phyloP scores from a whole-genome alignment of 2,329 filamentous ascomycete species.

The Corniculantispora saksenae region DNA sequence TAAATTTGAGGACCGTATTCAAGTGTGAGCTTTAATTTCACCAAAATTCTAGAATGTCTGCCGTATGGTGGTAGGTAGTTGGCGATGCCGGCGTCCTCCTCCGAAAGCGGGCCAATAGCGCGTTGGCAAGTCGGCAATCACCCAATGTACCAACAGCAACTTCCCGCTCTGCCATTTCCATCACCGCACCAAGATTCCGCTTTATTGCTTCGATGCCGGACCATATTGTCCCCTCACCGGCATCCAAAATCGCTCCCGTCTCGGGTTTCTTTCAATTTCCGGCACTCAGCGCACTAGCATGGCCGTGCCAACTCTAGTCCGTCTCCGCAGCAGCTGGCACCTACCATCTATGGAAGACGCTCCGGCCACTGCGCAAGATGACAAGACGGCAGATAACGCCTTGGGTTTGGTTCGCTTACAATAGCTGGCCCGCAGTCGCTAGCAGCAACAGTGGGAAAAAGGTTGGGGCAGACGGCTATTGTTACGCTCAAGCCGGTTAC shows the following conservation, averaged over 20 bases:
- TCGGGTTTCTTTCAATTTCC: not conserved
- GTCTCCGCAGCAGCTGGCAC: slow-evolving; percentile 9
- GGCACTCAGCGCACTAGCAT: not conserved
- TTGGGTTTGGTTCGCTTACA: not conserved
- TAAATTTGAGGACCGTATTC: too few relatives aligned
- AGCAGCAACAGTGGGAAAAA: not conserved
- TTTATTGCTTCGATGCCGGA: not conserved
- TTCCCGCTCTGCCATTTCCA: too few relatives aligned
- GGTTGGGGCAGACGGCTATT: not conserved
- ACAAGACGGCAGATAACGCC: slow-evolving; percentile 2
- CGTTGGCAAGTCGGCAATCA: too few relatives aligned
- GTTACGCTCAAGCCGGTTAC: not conserved
- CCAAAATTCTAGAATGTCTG: too few relatives aligned
- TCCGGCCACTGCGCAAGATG: not conserved
- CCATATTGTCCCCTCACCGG: not conserved
- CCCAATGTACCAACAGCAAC: too few relatives aligned
- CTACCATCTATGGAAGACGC: slow-evolving; percentile 12
- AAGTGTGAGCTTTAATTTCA: too few relatives aligned
- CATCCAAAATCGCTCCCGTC: not conserved
- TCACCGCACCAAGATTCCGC: too few relatives aligned
- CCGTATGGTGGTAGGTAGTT: too few relatives aligned
- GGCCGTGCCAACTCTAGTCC: not conserved
- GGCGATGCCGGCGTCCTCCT: too few relatives aligned
- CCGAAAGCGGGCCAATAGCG: too few relatives aligned
- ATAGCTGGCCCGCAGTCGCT: not conserved